phyloP scores from a whole-genome alignment of 768 basidiomycete species.

The Leccinum sublutescens region DNA sequence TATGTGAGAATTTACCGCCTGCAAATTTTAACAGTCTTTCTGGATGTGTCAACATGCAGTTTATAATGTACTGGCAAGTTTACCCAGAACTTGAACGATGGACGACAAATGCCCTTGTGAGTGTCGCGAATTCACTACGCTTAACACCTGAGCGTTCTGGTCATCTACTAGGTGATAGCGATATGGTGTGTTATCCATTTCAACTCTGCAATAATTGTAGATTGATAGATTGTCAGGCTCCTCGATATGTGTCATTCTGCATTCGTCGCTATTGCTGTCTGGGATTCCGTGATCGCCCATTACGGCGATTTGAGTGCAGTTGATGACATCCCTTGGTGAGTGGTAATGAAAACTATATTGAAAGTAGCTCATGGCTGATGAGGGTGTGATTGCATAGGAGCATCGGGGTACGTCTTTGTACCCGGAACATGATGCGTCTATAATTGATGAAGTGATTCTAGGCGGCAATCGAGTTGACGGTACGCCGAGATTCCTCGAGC shows the following conservation, averaged over 20 bases:
- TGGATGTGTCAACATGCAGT: constrained; percentile 28
- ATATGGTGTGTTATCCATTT: constrained; percentile 14
- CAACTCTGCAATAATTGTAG: not conserved
- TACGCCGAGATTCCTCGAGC: not conserved
- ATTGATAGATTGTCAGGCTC: constrained; percentile 10
- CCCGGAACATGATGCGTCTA: not conserved
- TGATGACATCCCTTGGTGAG: constrained; percentile 25
- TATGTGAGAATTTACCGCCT: not conserved
- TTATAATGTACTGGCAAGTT: constrained; percentile 20
- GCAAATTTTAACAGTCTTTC: constrained; percentile 8
- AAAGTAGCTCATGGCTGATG: not conserved
- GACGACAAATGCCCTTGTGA: constrained; percentile 20
- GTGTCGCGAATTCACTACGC: not conserved
- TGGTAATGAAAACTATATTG: not conserved
- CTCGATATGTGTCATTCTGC: constrained; percentile 25
- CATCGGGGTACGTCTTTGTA: constrained; percentile 18
- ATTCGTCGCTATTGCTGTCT: constrained; percentile 21
- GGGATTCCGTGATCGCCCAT: constrained; percentile 21
- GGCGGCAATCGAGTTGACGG: constrained; percentile 22
- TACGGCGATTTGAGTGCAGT: constrained; percentile 15
- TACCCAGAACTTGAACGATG: constrained; percentile 12
- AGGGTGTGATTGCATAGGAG: constrained; percentile 13
- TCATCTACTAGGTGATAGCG: constrained; percentile 14
- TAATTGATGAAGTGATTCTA: constrained; percentile 5
- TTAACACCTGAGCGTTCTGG: not conserved